These are phyloP conservation scores for Omphalotus olearius DNA, from an alignment of 1,284 basidiomycete species.

Conservation along the genomic window DNA sequence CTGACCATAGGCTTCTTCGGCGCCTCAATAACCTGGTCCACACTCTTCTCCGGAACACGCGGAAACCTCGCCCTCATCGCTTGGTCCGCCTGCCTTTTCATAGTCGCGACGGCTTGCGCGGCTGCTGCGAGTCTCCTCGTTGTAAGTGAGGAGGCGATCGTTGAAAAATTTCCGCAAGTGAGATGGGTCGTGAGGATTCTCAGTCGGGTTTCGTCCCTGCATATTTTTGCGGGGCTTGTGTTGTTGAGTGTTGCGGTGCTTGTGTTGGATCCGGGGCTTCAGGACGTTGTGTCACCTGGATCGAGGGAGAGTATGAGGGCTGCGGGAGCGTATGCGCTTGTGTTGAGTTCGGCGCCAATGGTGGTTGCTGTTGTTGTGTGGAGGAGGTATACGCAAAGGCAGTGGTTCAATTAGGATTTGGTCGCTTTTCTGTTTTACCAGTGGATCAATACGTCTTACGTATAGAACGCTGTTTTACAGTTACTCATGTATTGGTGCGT, in stretches of 20 bases:
- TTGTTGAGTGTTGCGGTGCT: constrained; percentile 16
- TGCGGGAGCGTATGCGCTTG: not conserved
- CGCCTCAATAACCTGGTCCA: constrained; percentile 21
- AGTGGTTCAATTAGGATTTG: not conserved
- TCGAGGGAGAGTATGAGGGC: not conserved
- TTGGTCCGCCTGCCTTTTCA: constrained; percentile 18
- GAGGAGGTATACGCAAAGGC: not conserved
- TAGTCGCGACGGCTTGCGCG: constrained; percentile 16
- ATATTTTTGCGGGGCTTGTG: constrained; percentile 17
- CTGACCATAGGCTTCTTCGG: constrained; percentile 19
- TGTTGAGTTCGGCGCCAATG: not conserved
- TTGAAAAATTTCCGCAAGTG: constrained; percentile 8
- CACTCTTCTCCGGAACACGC: constrained; percentile 19
- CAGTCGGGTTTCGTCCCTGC: constrained; percentile 12
- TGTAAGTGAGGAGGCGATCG: constrained; percentile 14
- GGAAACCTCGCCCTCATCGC: constrained; percentile 18
- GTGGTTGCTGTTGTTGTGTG: not conserved
- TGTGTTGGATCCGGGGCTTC: constrained; percentile 13
- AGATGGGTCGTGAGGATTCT: constrained; percentile 19
- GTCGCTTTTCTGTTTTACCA: too few relatives aligned
- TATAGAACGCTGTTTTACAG: too few relatives aligned
- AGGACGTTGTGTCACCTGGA: constrained; percentile 5
- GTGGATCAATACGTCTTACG: too few relatives aligned
- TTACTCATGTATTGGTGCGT: too few relatives aligned
- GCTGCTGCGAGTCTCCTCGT: constrained; percentile 14